Evolutionary conservation across 441 rosid species (phyloP).

Genomic region (Omphalea diandra): DNA sequence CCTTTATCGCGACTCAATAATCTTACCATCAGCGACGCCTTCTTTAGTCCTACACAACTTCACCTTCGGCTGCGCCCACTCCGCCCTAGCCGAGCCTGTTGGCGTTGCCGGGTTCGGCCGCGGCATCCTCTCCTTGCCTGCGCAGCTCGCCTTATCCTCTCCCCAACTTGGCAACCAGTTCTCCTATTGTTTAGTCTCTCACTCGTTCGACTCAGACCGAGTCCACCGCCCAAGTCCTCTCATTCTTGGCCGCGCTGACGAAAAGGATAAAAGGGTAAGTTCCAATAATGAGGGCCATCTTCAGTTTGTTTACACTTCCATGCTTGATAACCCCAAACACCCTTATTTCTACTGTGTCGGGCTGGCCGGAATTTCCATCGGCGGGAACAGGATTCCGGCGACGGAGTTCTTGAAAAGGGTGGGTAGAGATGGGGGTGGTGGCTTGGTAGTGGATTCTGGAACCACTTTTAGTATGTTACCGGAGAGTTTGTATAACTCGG

Average conservation of each 20-base stretch:
- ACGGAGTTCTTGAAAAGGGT: constrained; percentile 53
- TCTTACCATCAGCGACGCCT: constrained; percentile 42
- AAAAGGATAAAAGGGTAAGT: constrained; percentile 38
- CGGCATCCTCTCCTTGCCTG: constrained; percentile 75
- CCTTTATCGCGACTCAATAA: constrained; percentile 50
- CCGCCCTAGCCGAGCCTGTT: constrained; percentile 77
- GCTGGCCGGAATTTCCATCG: constrained; percentile 74
- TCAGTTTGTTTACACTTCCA: constrained; percentile 51
- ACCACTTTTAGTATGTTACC: constrained; percentile 95
- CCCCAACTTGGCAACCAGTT: constrained; percentile 77
- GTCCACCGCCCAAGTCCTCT: constrained; percentile 80
- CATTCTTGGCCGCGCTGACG: constrained; percentile 75
- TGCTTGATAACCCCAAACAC: constrained; percentile 75
- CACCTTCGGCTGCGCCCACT: constrained; percentile 87
- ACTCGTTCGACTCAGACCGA: constrained; percentile 71
- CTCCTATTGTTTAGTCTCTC: constrained; percentile 89
- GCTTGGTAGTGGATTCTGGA: constrained; percentile 92
- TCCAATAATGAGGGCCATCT: constrained; percentile 16
- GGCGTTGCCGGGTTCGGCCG: constrained; percentile 96
- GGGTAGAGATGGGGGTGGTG: constrained; percentile 65
- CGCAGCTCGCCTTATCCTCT: constrained; percentile 61
- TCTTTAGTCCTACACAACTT: constrained; percentile 51
- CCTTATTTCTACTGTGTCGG: constrained; percentile 83
- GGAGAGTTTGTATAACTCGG: constrained; percentile 48
- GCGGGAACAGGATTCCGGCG: constrained; percentile 64